Evolutionary conservation across 805 yeast genomes (phyloP), one percentile per base, ranked within the genome.

Genomic region (Metschnikowia colocasiae): DNA sequence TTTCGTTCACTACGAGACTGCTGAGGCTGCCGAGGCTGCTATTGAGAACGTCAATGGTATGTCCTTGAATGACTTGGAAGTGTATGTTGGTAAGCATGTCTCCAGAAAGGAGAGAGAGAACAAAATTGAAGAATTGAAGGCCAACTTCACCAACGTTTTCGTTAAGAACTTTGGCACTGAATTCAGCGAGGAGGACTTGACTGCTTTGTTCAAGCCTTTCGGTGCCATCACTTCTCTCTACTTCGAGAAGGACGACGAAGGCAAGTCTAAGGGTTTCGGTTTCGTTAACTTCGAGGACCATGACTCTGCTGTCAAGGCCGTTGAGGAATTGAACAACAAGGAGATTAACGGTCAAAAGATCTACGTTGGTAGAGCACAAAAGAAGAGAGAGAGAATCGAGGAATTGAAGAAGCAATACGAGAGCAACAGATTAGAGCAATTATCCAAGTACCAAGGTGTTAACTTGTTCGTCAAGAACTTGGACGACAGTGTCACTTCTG

Each of bases 291-390:
- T 67, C 62, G 96, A 83, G 71, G 67, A 73, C 60, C 99, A 92
- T 73, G 90, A 85, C 63, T 79, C 82, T 59, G 99, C 99, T 58
- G 81, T 78, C 60, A 81, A 82, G 74, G 96, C 98, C 52, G 95
- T 92, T 59, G 97, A 88, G 46, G 94, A 78, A 63, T 82, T 92
- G 69, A 87, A 94, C 75, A 96, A 85, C 68, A 75, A 71, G 60
- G 98, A 94, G 67, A 70, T 85, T 69, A 82, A 81, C 62, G 95
- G 94, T 64, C 88, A 87, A 77, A 81, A 77, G 71, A 74, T 94
- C 57, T 94, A 83, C 71, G 99, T 92, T 64, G 97, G 97, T 64
- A 89, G 99, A 75, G 99, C 99, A 60, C 99, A 94, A 80, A 92
- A 90, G 90, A 92, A 90, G 82, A 80, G 87, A 73, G 99, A 94